Conservation (phyloP, 192 early-diverging fungal genomes). For the Coemansia asiatica region DNA sequence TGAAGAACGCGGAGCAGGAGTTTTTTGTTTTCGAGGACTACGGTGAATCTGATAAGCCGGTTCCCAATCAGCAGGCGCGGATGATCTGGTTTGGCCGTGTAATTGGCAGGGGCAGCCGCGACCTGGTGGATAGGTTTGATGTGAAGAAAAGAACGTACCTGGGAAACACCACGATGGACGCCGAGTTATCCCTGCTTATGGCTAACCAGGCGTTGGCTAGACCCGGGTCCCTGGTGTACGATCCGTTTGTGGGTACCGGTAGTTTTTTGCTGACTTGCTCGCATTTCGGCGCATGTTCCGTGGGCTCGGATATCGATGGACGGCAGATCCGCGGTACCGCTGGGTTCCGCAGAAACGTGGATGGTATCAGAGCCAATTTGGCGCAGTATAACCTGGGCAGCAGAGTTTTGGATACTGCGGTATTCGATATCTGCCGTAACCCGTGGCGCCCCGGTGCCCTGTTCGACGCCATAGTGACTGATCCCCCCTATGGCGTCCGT, state of each 20-base stretch:
- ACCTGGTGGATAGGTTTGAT: conserved; percentile 79
- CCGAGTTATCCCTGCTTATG: conserved; percentile 95
- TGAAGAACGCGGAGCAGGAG: conserved; percentile 75
- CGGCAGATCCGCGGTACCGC: conserved; percentile 91
- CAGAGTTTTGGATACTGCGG: conserved; percentile 77
- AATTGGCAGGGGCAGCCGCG: conserved; percentile 66
- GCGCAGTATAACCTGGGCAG: conserved; percentile 76
- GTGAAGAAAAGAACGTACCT: conserved; percentile 94
- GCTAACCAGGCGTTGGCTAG: conserved; percentile 87
- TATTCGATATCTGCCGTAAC: conserved; percentile 84
- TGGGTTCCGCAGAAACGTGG: conserved; percentile 32
- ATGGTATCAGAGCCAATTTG: conserved; percentile 74
- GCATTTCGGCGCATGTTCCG: conserved; percentile 87
- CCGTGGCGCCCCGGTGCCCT: conserved; percentile 68
- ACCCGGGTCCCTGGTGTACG: conserved; percentile 76
- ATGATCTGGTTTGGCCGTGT: conserved; percentile 71
- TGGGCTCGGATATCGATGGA: conserved; percentile 97
- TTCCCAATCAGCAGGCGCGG: conserved; percentile 16
- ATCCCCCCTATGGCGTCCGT: conserved; percentile 95
- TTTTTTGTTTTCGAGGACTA: conserved; percentile 82
- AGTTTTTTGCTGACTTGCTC: conserved; percentile 91
- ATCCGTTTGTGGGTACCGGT: conserved; percentile 97
- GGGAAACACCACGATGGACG: conserved; percentile 98
- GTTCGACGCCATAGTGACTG: conserved; percentile 93
- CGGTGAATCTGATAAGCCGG: conserved; percentile 53